These are phyloP conservation scores for Tolypocladium ovalisporum DNA, from an alignment of 2,329 filamentous ascomycete species.

Conservation along the genomic window DNA sequence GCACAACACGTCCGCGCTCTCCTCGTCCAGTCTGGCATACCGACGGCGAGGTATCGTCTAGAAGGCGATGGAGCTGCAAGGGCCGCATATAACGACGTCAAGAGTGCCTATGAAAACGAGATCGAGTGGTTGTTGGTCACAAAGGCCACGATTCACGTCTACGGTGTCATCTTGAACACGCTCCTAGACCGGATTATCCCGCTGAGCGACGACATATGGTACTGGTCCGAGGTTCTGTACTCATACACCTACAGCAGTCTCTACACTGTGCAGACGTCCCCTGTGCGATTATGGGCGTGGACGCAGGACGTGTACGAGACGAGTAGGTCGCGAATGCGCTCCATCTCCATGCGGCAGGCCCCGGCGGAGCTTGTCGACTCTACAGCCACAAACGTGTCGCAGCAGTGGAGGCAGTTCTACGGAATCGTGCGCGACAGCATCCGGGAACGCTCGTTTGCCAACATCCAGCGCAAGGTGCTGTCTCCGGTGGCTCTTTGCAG, in stretches of 20 bases:
- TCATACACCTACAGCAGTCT: slow-evolving; percentile 70
- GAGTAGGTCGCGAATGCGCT: slow-evolving; percentile 34
- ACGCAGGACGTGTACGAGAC: slow-evolving; percentile 58
- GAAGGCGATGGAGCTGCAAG: slow-evolving; percentile 21
- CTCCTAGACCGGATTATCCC: slow-evolving; percentile 76
- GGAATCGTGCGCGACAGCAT: slow-evolving; percentile 67
- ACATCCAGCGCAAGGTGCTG: slow-evolving; percentile 61
- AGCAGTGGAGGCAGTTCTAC: slow-evolving; percentile 64
- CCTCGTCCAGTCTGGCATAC: slow-evolving; percentile 51
- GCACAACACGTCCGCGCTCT: slow-evolving; percentile 48
- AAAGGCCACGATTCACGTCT: slow-evolving; percentile 86
- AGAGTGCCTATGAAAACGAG: slow-evolving; percentile 56
- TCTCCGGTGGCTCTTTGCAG: slow-evolving; percentile 69
- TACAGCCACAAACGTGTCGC: slow-evolving; percentile 28
- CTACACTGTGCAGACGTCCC: slow-evolving; percentile 80
- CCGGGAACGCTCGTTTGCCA: slow-evolving; percentile 56
- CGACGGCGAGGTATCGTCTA: slow-evolving; percentile 22
- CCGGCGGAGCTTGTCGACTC: slow-evolving; percentile 23
- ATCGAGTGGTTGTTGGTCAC: slow-evolving; percentile 84
- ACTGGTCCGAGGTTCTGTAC: slow-evolving; percentile 83
- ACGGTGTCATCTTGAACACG: slow-evolving; percentile 67
- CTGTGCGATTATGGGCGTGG: slow-evolving; percentile 63
- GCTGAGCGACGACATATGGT: slow-evolving; percentile 80
- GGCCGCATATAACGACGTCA: slow-evolving; percentile 15
- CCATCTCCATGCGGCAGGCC: slow-evolving; percentile 16